Base-by-base conservation (phyloP, 805 yeast genomes). In the Myxozyma udenii region DNA sequence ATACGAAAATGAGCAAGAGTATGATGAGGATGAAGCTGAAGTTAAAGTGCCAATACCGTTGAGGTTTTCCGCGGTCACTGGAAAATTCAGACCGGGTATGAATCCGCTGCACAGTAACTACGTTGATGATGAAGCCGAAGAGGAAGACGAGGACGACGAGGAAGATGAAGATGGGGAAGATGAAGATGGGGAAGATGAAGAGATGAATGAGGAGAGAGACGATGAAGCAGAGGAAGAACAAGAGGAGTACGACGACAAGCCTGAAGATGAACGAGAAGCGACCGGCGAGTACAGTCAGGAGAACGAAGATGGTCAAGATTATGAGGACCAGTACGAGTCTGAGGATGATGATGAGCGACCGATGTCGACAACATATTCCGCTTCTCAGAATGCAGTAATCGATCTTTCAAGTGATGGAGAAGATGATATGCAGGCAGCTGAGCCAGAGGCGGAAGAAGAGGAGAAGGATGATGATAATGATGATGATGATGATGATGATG, bases 221-320 rank as follows among this genome's bases (percentile, higher is more conserved):
- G 48, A 26, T 35, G 41, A 41, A 16, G 57, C 38, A 33, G 50
- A 25, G 14, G 49, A 33, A 25, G 56, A 45, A n/a, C 37, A 30
- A 14, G 53, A 28, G 4, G 50, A 25, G 4, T 26, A 21, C 14
- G 48, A 44, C n/a, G 25, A 28, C 7, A 32, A 41, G 16, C 21
- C n/a, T 7, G 56, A 40, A 30, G 43, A 36, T 2, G 56, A 49
- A 37, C 6, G 16, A 12, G 55, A 51, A 23, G n/a, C n/a, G n/a
- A n/a, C n/a, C n/a, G n/a, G n/a, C n/a, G 33, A 28, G 33, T 9
- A 28, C 9, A 28, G 33, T 28, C 9, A 28, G 33, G 33, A 14
- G 14, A 28, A 28, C 14, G 33, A 28, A 28, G 9, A 9, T 14
- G n/a, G n/a, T n/a, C n/a, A 21, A 30, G 19, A 12, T 22, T 26